These are phyloP conservation scores for Stemphylium beticola DNA, from an alignment of 2,329 filamentous ascomycete genomes.

Conservation along the genomic window DNA sequence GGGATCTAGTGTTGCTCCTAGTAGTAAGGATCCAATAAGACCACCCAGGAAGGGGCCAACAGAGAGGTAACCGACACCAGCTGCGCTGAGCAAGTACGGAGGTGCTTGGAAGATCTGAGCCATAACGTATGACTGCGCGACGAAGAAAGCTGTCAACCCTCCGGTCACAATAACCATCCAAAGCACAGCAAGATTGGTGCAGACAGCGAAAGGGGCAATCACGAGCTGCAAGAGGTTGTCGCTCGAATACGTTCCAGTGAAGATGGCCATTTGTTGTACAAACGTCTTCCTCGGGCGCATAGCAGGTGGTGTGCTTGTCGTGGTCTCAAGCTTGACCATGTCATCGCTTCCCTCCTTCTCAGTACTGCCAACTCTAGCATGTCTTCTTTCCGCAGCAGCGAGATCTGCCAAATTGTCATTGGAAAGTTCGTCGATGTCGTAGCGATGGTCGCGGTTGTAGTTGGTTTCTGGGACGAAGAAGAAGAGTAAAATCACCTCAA, in stretches of 20 bases:
- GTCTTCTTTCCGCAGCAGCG: slow-evolving; percentile 31
- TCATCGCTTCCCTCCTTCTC: slow-evolving; percentile 19
- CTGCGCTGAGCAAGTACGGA: slow-evolving; percentile 54
- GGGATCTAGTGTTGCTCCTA: slow-evolving; percentile 44
- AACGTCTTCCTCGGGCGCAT: slow-evolving; percentile 46
- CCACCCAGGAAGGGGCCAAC: slow-evolving; percentile 52
- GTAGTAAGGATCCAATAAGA: slow-evolving; percentile 28
- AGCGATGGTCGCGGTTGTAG: slow-evolving; percentile 51
- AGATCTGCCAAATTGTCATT: slow-evolving; percentile 38
- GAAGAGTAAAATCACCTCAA: slow-evolving; percentile 53
- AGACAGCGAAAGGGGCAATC: slow-evolving; percentile 56
- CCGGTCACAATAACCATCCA: slow-evolving; percentile 58
- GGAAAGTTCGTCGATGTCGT: slow-evolving; percentile 40
- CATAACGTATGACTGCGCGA: slow-evolving; percentile 52
- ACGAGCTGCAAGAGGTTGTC: slow-evolving; percentile 49
- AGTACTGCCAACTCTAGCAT: slow-evolving; percentile 8
- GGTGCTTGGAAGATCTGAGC: slow-evolving; percentile 57
- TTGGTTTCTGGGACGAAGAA: slow-evolving; percentile 61
- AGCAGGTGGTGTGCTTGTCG: slow-evolving; percentile 19
- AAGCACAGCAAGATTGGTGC: slow-evolving; percentile 59
- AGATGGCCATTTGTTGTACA: slow-evolving; percentile 45
- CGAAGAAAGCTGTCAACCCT: slow-evolving; percentile 52
- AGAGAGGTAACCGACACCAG: slow-evolving; percentile 54
- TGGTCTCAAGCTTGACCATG: slow-evolving; percentile 29
- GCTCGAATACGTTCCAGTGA: slow-evolving; percentile 49